Conservation (phyloP, 441 rosid species). For the Adansonia gregorii region DNA sequence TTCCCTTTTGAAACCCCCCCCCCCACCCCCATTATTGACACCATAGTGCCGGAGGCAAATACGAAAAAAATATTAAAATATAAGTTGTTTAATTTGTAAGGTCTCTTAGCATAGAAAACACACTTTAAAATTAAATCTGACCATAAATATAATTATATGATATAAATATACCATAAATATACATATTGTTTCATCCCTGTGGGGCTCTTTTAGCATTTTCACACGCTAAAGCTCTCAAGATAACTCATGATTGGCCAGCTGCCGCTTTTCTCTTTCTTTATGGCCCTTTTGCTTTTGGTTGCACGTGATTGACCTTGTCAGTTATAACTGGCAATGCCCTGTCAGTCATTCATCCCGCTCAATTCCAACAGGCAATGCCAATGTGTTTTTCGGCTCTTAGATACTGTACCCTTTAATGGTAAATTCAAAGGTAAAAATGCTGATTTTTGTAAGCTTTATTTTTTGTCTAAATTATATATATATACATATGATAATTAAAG, state of each 20-base stretch:
- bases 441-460: too few relatives aligned
- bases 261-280: not conserved
- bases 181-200: not conserved
- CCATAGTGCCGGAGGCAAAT: not conserved
- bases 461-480: not conserved
- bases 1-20: not conserved
- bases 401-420: not conserved
- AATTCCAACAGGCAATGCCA: not conserved
- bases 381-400: not conserved
- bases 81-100: not conserved
- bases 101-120: too few relatives aligned
- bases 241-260: conserved; percentile 35
- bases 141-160: not conserved
- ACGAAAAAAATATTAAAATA: not conserved
- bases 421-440: not conserved
- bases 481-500: too few relatives aligned
- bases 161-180: not conserved
- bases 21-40: not conserved
- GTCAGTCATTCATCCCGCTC: not conserved
- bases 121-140: too few relatives aligned
- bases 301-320: conserved; percentile 13
- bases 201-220: not conserved
- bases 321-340: conserved; percentile 10
- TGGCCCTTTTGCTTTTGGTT: not conserved
- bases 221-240: too few relatives aligned